phyloP scores from a whole-genome alignment of 192 early-diverging fungal genomes.

The Entophlyctis helioformis region DNA sequence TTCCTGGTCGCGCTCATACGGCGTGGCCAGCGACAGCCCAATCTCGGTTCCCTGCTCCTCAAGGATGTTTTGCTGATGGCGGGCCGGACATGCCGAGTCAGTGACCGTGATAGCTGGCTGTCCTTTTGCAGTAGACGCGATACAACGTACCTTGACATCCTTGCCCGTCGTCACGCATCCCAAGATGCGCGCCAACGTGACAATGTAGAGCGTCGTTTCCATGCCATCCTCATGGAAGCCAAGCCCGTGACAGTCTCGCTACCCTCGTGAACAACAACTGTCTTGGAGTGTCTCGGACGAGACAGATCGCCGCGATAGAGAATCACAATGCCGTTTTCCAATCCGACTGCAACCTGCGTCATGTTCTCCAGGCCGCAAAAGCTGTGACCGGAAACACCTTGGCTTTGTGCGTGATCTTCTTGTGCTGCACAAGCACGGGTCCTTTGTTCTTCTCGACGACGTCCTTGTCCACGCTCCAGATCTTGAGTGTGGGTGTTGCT shows the following conservation, averaged over 20 bases:
- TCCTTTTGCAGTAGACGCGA: background rate
- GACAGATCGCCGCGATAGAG: conserved; percentile 72
- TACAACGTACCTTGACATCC: conserved; percentile 11
- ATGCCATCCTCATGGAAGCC: conserved; percentile 61
- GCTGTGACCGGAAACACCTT: conserved; percentile 59
- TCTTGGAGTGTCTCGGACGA: conserved; percentile 63
- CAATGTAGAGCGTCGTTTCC: conserved; percentile 52
- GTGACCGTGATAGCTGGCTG: background rate
- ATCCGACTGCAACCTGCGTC: conserved; percentile 80
- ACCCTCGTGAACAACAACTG: conserved; percentile 71
- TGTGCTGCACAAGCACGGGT: conserved; percentile 44
- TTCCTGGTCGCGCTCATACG: conserved; percentile 49
- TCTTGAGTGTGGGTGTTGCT: conserved; percentile 49
- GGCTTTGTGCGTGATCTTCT: conserved; percentile 52
- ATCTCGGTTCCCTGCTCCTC: conserved; percentile 76
- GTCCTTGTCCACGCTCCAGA: conserved; percentile 74
- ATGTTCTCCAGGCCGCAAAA: conserved; percentile 63
- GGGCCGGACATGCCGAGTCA: background rate
- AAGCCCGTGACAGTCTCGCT: conserved; percentile 67
- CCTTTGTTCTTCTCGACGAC: conserved; percentile 27
- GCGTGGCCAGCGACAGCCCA: conserved; percentile 58
- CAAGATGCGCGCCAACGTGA: conserved; percentile 49
- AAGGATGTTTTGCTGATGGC: conserved; percentile 28
- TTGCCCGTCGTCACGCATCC: conserved; percentile 44
- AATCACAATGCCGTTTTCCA: conserved; percentile 85